These are phyloP conservation scores for Raphanus raphanistrum DNA, from an alignment of 345 rosid genomes.

Conservation along the genomic window DNA sequence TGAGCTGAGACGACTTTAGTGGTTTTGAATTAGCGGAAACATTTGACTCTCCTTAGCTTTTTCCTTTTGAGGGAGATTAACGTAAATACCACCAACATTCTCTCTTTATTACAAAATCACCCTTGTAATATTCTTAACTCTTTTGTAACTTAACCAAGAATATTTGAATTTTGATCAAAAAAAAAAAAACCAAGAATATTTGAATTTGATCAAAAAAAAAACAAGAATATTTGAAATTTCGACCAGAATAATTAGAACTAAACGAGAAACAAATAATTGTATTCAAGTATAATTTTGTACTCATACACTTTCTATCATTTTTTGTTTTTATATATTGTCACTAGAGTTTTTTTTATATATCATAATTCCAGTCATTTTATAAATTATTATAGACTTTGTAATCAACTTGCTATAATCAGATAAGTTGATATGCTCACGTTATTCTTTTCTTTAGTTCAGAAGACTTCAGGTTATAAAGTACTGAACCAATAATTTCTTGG, in stretches of 20 bases:
- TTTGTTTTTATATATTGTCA: not conserved
- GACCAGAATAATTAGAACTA: not conserved
- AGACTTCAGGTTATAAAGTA: slow-evolving; percentile 16
- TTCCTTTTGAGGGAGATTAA: slow-evolving; percentile 3
- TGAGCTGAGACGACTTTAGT: slow-evolving; percentile 47
- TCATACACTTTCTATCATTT: not conserved
- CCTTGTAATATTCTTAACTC: slow-evolving; percentile 18
- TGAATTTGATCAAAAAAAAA: too few species aligned
- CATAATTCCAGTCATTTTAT: not conserved
- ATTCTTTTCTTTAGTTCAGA: slow-evolving; percentile 2
- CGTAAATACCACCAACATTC: slow-evolving; percentile 3
- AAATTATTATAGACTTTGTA: not conserved
- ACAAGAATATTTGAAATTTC: not conserved
- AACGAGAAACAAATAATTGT: not conserved
- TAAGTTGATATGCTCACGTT: not conserved
- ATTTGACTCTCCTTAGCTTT: slow-evolving; percentile 22
- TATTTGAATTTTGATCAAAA: not conserved
- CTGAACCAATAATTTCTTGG: slow-evolving; percentile 24
- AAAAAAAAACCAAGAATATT: too few species aligned
- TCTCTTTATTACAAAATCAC: slow-evolving; percentile 22
- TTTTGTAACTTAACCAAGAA: not conserved
- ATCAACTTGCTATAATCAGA: slow-evolving; percentile 25
- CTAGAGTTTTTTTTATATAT: not conserved
- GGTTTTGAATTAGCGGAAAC: slow-evolving; percentile 36
- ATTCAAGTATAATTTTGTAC: not conserved